Evolutionary conservation across 2,329 filamentous ascomycete species (phyloP), one percentile per base, ranked within the genome.

Genomic region (Colletotrichum somersetense): DNA sequence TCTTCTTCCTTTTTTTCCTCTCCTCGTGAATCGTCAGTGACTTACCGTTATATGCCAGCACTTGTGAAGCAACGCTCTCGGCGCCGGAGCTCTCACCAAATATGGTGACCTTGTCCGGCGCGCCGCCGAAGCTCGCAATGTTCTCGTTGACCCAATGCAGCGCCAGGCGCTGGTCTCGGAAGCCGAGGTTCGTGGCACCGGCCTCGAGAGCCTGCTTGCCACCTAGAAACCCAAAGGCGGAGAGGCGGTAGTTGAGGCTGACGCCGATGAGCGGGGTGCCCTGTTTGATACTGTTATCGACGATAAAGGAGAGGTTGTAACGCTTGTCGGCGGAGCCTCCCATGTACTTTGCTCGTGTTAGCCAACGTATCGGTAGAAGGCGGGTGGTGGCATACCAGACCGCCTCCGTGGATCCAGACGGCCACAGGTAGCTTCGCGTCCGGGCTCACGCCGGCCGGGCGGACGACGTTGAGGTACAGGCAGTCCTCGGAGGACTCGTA

Each of bases 221-320:
- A 46, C 80, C 80, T 2, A 88, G 75, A 74, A 88, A 87, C 1
- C 87, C 83, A 74, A 84, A 85, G 2, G 83, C 82, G 14, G 81
- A 82, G 10, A 86, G 78, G 20, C 87, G 81, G 73, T 88, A 88
- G 73, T 88, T 87, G 55, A 88, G 74, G 12, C 82, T 82, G 3
- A 88, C 83, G 0, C 80, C 85, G 38, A 88, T 84, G 63, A 88
- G 80, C 0, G 85, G 86, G 46, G 84, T 85, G 53, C 81, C 81
- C 23, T 86, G 81, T 18, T 81, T 74, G 18, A 83, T 81, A 1
- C 84, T 82, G 50, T 85, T 83, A 18, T 84, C 76, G 2, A 91
- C 87, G 42, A 91, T 87, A 68, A 86, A 89, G 12, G 88, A 88
- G 46, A 91, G 81, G 74, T 91, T 91, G 77, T 92, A 92, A 38